Conservation (phyloP, 495 filamentous ascomycete genomes). For the Tetracladium setigerum region DNA sequence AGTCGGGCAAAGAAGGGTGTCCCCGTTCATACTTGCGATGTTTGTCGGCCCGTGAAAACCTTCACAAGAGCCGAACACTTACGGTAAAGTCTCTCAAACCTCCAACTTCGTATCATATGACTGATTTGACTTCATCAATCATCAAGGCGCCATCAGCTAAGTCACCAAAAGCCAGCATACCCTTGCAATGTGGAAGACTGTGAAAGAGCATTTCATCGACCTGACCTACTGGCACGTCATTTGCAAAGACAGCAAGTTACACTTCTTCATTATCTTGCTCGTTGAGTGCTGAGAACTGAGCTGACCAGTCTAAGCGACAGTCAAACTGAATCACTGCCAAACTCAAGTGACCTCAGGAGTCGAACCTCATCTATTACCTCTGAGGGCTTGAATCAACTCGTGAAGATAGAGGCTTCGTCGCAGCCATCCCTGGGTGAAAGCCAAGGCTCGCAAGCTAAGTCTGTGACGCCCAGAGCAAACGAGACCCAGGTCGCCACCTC, state of each 20-base stretch:
- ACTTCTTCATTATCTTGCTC: not conserved
- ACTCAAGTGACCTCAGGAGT: slow-evolving; percentile 14
- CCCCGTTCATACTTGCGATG: slow-evolving; percentile 67
- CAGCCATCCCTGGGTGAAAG: not conserved
- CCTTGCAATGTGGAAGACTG: slow-evolving; percentile 60
- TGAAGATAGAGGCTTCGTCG: slow-evolving; percentile 13
- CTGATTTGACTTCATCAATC: slow-evolving; percentile 20
- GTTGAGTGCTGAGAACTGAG: too few relatives aligned
- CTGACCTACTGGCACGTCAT: slow-evolving; percentile 73
- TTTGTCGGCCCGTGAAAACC: slow-evolving; percentile 33
- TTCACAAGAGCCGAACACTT: slow-evolving; percentile 85
- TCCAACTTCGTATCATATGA: not conserved
- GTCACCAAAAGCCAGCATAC: slow-evolving; percentile 67
- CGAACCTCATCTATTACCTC: slow-evolving; percentile 17
- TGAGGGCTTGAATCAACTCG: slow-evolving; percentile 10
- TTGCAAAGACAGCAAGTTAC: slow-evolving; percentile 69
- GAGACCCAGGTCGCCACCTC: not conserved
- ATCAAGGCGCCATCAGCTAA: slow-evolving; percentile 73
- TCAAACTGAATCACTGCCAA: not conserved
- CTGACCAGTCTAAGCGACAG: not conserved
- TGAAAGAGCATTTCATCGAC: slow-evolving; percentile 55
- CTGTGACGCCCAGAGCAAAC: slow-evolving; percentile 11
- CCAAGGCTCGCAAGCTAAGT: slow-evolving; percentile 8
- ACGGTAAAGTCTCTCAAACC: slow-evolving; percentile 37
- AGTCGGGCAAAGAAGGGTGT: slow-evolving; percentile 81